Evolutionary conservation across 495 filamentous ascomycete species (phyloP).

Genomic region (Lophiostoma macrostomum): DNA sequence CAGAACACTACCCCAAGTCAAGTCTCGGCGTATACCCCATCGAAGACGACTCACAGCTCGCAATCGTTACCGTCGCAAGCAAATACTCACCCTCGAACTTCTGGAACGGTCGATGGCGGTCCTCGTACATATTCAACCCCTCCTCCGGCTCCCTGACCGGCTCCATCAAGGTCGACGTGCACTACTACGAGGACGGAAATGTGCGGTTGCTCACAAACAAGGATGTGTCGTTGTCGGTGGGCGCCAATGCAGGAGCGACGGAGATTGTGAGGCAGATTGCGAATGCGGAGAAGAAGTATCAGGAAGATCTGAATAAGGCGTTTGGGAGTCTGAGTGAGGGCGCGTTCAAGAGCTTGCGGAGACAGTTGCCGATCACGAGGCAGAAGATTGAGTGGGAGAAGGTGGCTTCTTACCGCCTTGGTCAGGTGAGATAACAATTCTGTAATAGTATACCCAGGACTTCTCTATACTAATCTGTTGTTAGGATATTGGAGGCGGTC

Average conservation of each 20-base stretch:
- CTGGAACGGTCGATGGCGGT: slow-evolving; percentile 96
- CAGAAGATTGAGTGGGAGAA: slow-evolving; percentile 99
- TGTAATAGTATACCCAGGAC: too few relatives aligned
- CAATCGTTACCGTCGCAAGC: slow-evolving; percentile 83
- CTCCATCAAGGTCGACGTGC: slow-evolving; percentile 78
- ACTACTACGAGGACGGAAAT: slow-evolving; percentile 99
- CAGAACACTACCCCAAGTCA: slow-evolving; percentile 84
- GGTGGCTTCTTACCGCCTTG: too few relatives aligned
- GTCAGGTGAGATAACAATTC: too few relatives aligned
- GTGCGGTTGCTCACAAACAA: slow-evolving; percentile 87
- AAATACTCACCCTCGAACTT: slow-evolving; percentile 98
- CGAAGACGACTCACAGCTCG: slow-evolving; percentile 69
- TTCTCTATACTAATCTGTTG: too few relatives aligned
- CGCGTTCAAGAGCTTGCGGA: slow-evolving; percentile 85
- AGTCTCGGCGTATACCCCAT: slow-evolving; percentile 78
- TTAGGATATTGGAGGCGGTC: too few relatives aligned
- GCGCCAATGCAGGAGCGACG: slow-evolving; percentile 57
- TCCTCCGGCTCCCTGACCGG: slow-evolving; percentile 60
- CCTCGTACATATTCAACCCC: slow-evolving; percentile 74
- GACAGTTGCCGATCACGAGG: slow-evolving; percentile 92
- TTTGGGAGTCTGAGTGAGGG: slow-evolving; percentile 88
- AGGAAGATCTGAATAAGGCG: slow-evolving; percentile 89
- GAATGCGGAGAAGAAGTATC: slow-evolving; percentile 80
- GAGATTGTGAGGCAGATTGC: slow-evolving; percentile 74
- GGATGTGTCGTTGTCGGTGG: slow-evolving; percentile 57